phyloP scores from a whole-genome alignment of 257 asterid genomes.

The Lantana camara region DNA sequence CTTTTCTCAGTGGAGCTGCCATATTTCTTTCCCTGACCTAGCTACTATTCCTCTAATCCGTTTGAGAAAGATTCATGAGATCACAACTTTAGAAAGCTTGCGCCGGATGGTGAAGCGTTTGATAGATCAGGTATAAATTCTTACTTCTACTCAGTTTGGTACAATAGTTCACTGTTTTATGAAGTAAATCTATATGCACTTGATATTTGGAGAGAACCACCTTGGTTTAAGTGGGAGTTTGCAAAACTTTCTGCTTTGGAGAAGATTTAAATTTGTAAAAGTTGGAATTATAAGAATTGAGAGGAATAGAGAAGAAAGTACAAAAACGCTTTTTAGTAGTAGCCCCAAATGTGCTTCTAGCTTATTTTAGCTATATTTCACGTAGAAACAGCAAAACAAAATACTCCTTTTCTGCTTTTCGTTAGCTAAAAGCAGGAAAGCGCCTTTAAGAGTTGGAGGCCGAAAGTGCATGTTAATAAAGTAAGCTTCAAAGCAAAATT shows the following conservation, averaged over 20 bases:
- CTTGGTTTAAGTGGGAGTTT: no score
- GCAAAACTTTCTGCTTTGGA: not conserved
- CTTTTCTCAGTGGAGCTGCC: conserved; percentile 88
- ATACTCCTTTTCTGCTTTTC: no score
- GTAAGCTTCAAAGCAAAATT: not conserved
- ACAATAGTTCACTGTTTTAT: conserved; percentile 14
- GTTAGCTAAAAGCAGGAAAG: no score
- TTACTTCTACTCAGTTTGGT: conserved; percentile 21
- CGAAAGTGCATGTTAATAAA: conserved; percentile 6
- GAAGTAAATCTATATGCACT: not conserved
- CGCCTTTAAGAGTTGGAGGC: not conserved
- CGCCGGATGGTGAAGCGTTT: conserved; percentile 71
- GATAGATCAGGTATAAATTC: conserved; percentile 74
- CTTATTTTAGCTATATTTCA: no score
- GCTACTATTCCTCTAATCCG: conserved; percentile 80
- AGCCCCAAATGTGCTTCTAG: no score
- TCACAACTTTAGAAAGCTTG: conserved; percentile 53
- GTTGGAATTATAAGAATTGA: no score
- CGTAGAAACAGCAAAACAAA: no score
- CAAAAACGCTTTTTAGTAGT: no score
- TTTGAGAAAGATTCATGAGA: conserved; percentile 62
- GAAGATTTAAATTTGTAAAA: no score
- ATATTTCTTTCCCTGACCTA: conserved; percentile 87
- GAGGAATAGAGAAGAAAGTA: no score
- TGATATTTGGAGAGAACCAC: not conserved